Percentiles rank a stretch among this genome's conserved stretches.
These are phyloP conservation scores for Erythrophleum ivorense DNA, from an alignment of 331 rosid species.

Conservation along the genomic window DNA sequence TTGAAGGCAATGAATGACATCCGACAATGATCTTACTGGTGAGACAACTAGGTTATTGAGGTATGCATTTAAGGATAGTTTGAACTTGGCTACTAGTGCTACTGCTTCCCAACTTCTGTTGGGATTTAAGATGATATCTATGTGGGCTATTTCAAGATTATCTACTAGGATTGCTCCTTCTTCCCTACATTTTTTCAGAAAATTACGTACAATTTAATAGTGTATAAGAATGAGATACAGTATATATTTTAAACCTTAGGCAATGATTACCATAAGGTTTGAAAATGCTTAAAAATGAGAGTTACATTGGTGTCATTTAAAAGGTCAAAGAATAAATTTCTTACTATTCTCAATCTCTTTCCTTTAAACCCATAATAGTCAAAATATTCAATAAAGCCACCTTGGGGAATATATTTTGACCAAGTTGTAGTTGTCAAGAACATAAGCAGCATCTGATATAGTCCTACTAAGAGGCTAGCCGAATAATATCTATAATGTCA, in stretches of 20 bases:
- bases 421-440: constrained; percentile 52
- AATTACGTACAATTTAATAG: neutral
- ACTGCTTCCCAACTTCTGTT: constrained; percentile 44
- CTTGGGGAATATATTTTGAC: constrained; percentile 45
- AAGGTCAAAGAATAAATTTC: constrained; percentile 43
- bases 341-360: constrained; percentile 62
- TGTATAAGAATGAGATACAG: neutral
- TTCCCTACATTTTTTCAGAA: constrained; percentile 19
- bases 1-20: constrained; percentile 50
- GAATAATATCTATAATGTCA: neutral
- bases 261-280: constrained; percentile 46
- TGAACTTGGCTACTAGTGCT: constrained; percentile 54
- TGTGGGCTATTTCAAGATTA: constrained; percentile 37
- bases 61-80: constrained; percentile 48
- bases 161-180: constrained; percentile 35
- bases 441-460: constrained; percentile 50
- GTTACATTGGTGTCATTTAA: constrained; percentile 18
- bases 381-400: constrained; percentile 55
- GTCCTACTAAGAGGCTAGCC: constrained; percentile 51
- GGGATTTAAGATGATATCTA: constrained; percentile 15
- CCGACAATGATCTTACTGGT: constrained; percentile 43
- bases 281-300: constrained; percentile 38
- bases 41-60: constrained; percentile 42
- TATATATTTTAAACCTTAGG: neutral
- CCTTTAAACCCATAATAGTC: constrained; percentile 45